Base-by-base conservation (phyloP, 129 eudicot genomes). In the carrot (Daucus carota) region DNA sequence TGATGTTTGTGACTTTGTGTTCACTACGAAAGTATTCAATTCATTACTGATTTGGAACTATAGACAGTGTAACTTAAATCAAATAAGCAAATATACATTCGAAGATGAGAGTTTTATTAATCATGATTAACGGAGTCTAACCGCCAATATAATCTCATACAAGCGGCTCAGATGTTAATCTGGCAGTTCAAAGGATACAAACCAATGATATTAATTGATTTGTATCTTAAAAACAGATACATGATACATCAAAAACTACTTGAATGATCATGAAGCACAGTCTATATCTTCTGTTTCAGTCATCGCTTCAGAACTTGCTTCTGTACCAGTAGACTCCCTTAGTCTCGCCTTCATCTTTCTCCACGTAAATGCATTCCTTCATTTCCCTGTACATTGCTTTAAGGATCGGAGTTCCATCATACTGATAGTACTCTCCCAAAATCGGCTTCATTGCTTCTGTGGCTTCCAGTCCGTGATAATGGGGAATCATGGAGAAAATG, bases 311-410 rank as follows among this genome's bases (percentile, higher is more conserved):
- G 38, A 26, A 73, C 36, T 73, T 47, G 43, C 12, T 50, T 79
- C 77, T 80, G 67, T 83, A 83, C 86, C 86, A 83, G 34, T 70
- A 83, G 2, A 77, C 73, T 75, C 83, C 86, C 59, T 83, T 79
- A 45, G 70, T 76, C 45, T 83, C 75, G 44, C 67, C 81, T 18
- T 79, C 78, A 75, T 83, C 86, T 24, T 79, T 76, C 70, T 83
- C 86, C 7, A 83, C 80, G 68, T 79, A 83, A 59, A 83, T 83
- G 73, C 86, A 80, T 43, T 80, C 83, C 60, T 74, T 80, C 10
- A 74, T 78, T 74, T 80, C 80, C 54, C 83, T 69, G 20, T 72
- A 83, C 86, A 83, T 83, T 5, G 86, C 86, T 47, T 80, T 83
- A 2, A 83, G 70, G 1, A 83, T 83, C 2, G 86, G 86, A 46